Percentiles rank a stretch among this genome's conserved stretches.
Conservation (phyloP, 2,329 filamentous ascomycete genomes). For the Diplodia seriata region DNA sequence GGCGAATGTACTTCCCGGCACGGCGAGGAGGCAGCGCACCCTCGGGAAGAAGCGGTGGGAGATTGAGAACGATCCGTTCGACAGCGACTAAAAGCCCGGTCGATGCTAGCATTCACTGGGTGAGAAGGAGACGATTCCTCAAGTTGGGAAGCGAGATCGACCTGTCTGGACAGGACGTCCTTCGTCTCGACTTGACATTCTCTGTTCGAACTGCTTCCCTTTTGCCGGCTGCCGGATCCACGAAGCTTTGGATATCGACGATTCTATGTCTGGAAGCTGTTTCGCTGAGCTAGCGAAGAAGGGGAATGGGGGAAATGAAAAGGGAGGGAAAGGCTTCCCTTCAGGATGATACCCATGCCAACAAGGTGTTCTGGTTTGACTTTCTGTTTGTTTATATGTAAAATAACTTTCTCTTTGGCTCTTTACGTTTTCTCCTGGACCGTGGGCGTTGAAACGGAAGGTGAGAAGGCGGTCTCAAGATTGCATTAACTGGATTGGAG, state of each 20-base stretch:
- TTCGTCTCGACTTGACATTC: too few relatives aligned
- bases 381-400: neutral
- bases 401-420: neutral
- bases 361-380: neutral
- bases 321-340: neutral
- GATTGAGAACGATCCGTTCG: constrained; percentile 30
- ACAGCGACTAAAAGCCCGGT: constrained; percentile 3
- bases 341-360: constrained; percentile 5
- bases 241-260: too few relatives aligned
- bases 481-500: neutral
- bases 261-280: neutral
- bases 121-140: too few relatives aligned
- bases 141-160: too few relatives aligned
- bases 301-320: neutral
- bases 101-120: neutral
- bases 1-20: constrained; percentile 40
- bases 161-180: too few relatives aligned
- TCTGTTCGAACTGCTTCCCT: too few relatives aligned
- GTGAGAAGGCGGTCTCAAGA: neutral
- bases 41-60: constrained; percentile 57
- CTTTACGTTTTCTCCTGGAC: neutral
- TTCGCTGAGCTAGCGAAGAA: neutral
- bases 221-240: too few relatives aligned
- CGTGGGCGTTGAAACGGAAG: neutral
- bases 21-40: constrained; percentile 56